These are phyloP conservation scores for Neospermospora avenae DNA, from an alignment of 2,329 filamentous ascomycete genomes.

Conservation along the genomic window DNA sequence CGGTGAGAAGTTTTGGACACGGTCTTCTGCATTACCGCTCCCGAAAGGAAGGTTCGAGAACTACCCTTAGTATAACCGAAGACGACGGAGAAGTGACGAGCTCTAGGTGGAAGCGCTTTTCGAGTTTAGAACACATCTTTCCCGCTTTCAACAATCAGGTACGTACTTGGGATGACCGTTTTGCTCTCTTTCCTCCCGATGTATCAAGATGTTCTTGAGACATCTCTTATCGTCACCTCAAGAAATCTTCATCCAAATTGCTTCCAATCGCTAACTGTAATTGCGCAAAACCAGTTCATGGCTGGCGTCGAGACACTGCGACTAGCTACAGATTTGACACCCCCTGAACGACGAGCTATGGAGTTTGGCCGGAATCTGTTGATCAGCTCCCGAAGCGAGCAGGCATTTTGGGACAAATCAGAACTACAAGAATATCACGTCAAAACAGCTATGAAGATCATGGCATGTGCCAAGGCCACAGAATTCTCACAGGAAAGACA, in stretches of 20 bases:
- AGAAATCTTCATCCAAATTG: too few species aligned
- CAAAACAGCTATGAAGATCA: background rate
- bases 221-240: too few species aligned
- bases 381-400: slow-evolving; percentile 1
- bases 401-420: slow-evolving; percentile 5
- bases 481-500: background rate
- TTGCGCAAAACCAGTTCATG: too few species aligned
- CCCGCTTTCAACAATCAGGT: background rate
- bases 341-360: slow-evolving; percentile 3
- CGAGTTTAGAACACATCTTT: background rate
- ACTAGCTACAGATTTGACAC: background rate
- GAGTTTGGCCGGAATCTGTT: slow-evolving; percentile 5
- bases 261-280: too few species aligned
- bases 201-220: too few species aligned
- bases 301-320: background rate
- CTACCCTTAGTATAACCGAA: background rate
- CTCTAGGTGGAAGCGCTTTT: background rate
- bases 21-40: slow-evolving; percentile 15
- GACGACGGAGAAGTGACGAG: background rate
- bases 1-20: slow-evolving; percentile 15
- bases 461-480: background rate
- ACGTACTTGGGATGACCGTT: too few species aligned
- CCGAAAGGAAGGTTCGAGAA: slow-evolving; percentile 2
- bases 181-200: too few species aligned
- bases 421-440: background rate